Evolutionary conservation across 2,329 filamentous ascomycete genomes (phyloP).

Genomic region (Eutypa lata): DNA sequence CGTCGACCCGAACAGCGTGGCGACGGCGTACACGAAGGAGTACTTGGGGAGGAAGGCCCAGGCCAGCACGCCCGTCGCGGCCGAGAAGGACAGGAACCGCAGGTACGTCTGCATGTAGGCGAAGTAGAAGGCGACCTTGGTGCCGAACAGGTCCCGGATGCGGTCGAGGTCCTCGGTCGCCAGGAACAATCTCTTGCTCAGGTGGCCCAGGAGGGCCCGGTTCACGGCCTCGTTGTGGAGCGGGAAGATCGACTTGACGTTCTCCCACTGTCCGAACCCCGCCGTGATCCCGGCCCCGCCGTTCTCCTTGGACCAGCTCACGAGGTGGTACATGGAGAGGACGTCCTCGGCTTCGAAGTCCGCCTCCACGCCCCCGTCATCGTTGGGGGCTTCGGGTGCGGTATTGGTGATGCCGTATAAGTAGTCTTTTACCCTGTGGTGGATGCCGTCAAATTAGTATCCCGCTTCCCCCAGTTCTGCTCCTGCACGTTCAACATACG

Average conservation of each 20-base stretch:
- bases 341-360: constrained; percentile 65
- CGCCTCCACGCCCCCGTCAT: too few relatives aligned
- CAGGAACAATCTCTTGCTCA: constrained; percentile 51
- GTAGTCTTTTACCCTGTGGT: constrained; percentile 67
- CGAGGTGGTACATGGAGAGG: constrained; percentile 67
- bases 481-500: background rate
- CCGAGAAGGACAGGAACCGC: constrained; percentile 66
- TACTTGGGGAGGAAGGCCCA: constrained; percentile 69
- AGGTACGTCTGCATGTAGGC: constrained; percentile 80
- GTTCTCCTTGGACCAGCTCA: constrained; percentile 53
- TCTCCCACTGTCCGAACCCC: constrained; percentile 54
- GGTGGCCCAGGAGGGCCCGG: constrained; percentile 52
- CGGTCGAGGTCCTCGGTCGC: constrained; percentile 51
- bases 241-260: constrained; percentile 60
- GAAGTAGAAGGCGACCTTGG: constrained; percentile 76
- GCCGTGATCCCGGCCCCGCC: constrained; percentile 64
- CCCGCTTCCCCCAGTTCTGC: background rate
- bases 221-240: constrained; percentile 59
- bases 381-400: constrained; percentile 56
- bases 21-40: constrained; percentile 65
- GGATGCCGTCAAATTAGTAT: background rate
- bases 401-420: constrained; percentile 65
- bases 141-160: constrained; percentile 60
- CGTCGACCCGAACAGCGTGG: constrained; percentile 67
- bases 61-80: constrained; percentile 62